A percentile compares a stretch with the other conserved stretches of the same genome.
These are phyloP conservation scores for Alternaria postmessia DNA, from an alignment of 2,329 filamentous ascomycete genomes.

Conservation along the genomic window DNA sequence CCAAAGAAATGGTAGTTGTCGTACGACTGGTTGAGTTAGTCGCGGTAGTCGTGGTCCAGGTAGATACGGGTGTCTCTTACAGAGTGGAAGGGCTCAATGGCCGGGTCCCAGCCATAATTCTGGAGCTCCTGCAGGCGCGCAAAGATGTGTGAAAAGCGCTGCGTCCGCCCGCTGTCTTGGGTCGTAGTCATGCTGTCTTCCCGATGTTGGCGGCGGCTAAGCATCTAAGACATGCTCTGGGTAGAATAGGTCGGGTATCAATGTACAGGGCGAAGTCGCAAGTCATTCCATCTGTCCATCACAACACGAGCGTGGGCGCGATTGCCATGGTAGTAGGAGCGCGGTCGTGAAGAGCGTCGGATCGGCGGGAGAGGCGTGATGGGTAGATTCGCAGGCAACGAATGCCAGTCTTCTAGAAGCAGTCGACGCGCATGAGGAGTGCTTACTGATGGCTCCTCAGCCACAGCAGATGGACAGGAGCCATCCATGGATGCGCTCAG, in stretches of 20 bases:
- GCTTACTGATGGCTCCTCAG: slow-evolving; percentile 24
- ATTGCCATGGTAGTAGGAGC: slow-evolving; percentile 8
- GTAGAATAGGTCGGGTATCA: not conserved
- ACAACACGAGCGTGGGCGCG: slow-evolving; percentile 5
- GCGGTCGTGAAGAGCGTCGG: not conserved
- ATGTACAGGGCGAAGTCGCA: not conserved
- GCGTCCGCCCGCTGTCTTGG: slow-evolving; percentile 23
- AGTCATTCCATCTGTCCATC: not conserved
- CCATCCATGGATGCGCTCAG: slow-evolving; percentile 8
- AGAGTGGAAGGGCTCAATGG: slow-evolving; percentile 58
- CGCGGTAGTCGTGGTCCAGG: no score
- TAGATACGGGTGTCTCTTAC: slow-evolving; percentile 35
- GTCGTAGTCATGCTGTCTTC: slow-evolving; percentile 29
- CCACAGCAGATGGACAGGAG: slow-evolving; percentile 13
- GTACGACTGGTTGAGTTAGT: slow-evolving; percentile 66
- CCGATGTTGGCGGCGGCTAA: not conserved
- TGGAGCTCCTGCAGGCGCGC: slow-evolving; percentile 49
- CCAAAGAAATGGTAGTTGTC: slow-evolving; percentile 78
- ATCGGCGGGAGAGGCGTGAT: slow-evolving; percentile 7
- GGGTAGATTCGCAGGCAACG: slow-evolving; percentile 3
- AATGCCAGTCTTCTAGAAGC: not conserved
- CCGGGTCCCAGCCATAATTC: slow-evolving; percentile 51
- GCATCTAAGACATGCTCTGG: slow-evolving; percentile 16
- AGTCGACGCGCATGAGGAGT: slow-evolving; percentile 14
- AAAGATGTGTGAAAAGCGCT: slow-evolving; percentile 45